A percentile compares a stretch with the other conserved stretches of the same genome.
Conservation (phyloP, 371 early-diverging fungal species). For the Mucor indicus region DNA sequence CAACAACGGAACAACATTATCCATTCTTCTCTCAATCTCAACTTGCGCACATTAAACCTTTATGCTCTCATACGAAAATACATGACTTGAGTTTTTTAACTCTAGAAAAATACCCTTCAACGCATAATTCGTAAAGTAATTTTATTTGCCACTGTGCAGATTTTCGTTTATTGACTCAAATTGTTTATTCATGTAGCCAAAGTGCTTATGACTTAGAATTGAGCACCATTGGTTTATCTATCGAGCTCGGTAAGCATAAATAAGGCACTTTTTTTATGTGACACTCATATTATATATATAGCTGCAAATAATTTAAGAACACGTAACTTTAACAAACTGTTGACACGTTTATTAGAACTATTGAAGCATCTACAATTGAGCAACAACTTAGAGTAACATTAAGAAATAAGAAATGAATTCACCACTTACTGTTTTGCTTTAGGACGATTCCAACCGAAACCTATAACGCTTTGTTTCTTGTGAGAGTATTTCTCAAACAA, state of each 20-base stretch:
- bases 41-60: conserved; percentile 38
- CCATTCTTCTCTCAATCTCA: conserved; percentile 38
- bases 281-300: conserved; percentile 10
- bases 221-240: conserved; percentile 61
- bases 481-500: conserved; percentile 64
- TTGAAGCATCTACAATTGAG: conserved; percentile 46
- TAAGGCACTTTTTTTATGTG: not conserved
- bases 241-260: conserved; percentile 54
- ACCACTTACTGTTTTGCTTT: not conserved
- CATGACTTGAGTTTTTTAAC: conserved; percentile 38
- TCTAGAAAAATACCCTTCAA: conserved; percentile 46
- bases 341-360: conserved; percentile 58
- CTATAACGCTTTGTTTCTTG: conserved; percentile 68
- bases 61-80: conserved; percentile 32
- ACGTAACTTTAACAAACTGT: conserved; percentile 65
- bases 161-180: no score
- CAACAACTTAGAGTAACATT: not conserved
- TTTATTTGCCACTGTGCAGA: not conserved
- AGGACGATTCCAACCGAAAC: conserved; percentile 48
- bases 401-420: no score
- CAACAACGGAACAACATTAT: conserved; percentile 9
- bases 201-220: conserved; percentile 74
- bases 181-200: conserved; percentile 44
- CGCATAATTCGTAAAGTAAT: conserved; percentile 38
- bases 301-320: conserved; percentile 66